Base-by-base conservation (phyloP, 2,329 filamentous ascomycete species). In the Huntiella omanensis region DNA sequence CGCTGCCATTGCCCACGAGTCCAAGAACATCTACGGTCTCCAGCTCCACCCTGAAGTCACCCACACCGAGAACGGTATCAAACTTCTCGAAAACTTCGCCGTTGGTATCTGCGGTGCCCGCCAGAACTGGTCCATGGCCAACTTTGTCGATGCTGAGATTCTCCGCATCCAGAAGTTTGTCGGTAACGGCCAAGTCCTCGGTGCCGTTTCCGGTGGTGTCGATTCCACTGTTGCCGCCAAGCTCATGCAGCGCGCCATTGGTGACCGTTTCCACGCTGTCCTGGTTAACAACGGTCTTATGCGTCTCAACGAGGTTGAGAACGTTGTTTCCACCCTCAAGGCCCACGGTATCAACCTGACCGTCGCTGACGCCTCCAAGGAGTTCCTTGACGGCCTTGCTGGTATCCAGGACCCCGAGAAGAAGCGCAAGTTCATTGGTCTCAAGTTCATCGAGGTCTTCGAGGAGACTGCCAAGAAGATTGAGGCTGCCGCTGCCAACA, bases 371-470 rank as follows among this genome's bases (percentile, higher is more conserved):
- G 86, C 76, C 0, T 71, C 72, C 7, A 69, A 92, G 50, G 66
- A 73, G 19, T 96, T 96, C 68, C 67, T 95, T n/a, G 64, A 65
- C 28, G 70, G 77, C 17, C 75, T 96, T 1, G 72, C 75, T 53
- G 88, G 85, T 13, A 74, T 94, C 19, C 66, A 64, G 0, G 84
- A 77, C 28, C 87, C 88, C 0, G 87, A 96, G 63, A 73, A 73
- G 58, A 95, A 94, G 70, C 72, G 87, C 47, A 94, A 93, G 65
- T 78, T 95, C 55, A 95, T 95, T 51, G 87, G 86, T 47, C 73
- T 70, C 52, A 83, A 40, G 73, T 37, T 70, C 49, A 68, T 69
- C 52, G 70, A 69, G 54, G 64, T 93, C 22, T 95, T 94, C 62
- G 80, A 94, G 60, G 68, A 77, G 49, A 79, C 86, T 59, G 86